Evolutionary conservation across 805 yeast species (phyloP).

Genomic region (Metschnikowia matae): DNA sequence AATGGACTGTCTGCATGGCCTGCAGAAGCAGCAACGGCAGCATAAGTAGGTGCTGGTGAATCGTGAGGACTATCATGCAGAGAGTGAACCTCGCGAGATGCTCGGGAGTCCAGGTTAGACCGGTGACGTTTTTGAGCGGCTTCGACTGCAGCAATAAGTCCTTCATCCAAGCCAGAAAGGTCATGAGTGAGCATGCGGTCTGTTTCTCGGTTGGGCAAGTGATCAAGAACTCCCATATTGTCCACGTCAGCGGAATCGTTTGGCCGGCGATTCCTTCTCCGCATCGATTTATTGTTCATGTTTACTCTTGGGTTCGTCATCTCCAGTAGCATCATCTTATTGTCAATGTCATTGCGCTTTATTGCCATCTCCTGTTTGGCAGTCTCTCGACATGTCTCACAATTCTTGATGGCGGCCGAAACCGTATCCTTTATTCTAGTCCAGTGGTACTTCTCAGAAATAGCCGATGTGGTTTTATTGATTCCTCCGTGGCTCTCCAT

Average conservation of each 20-base stretch:
- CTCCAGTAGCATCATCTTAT: slow-evolving; percentile 15
- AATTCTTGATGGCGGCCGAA: slow-evolving; percentile 68
- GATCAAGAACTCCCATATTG: slow-evolving; percentile 27
- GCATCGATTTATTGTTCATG: background rate
- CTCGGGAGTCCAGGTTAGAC: slow-evolving; percentile 18
- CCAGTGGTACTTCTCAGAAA: slow-evolving; percentile 87
- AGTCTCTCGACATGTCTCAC: slow-evolving; percentile 66
- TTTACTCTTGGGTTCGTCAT: background rate
- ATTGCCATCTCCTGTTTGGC: slow-evolving; percentile 20
- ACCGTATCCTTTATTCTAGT: slow-evolving; percentile 85
- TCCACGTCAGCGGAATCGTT: slow-evolving; percentile 29
- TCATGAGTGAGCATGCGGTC: slow-evolving; percentile 37
- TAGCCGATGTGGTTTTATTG: slow-evolving; percentile 74
- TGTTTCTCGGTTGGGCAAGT: slow-evolving; percentile 17
- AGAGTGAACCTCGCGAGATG: slow-evolving; percentile 3
- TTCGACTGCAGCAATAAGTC: slow-evolving; percentile 57
- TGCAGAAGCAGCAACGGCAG: slow-evolving; percentile 34
- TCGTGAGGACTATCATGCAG: slow-evolving; percentile 5
- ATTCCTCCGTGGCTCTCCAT: slow-evolving; percentile 76
- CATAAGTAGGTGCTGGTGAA: slow-evolving; percentile 22
- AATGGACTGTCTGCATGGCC: slow-evolving; percentile 18
- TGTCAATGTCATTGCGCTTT: slow-evolving; percentile 16
- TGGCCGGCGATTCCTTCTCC: slow-evolving; percentile 8
- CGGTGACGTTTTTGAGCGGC: slow-evolving; percentile 45
- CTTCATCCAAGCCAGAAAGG: slow-evolving; percentile 41